Evolutionary conservation across 2,329 filamentous ascomycete species (phyloP), one percentile per base, ranked within the genome.

Genomic region (Scedosporium apiospermum): DNA sequence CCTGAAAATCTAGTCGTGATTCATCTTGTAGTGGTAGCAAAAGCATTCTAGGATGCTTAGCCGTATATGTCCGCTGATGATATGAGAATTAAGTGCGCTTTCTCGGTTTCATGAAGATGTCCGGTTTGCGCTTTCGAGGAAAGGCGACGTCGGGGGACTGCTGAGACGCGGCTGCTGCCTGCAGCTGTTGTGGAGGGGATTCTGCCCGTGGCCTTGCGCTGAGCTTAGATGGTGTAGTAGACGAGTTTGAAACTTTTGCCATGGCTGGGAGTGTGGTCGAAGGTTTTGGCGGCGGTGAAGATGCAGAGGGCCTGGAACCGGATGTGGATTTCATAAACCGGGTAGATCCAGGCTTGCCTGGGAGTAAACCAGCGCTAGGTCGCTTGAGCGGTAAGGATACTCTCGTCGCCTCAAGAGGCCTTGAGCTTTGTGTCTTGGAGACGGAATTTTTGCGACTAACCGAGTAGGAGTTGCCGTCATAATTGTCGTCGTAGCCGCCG

Each of bases 91-190:
- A 49, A 18, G 44, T 14, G 18, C 51, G 51, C 51, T 23, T 55
- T 23, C 27, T 58, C 27, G 61, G 61, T n/a, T 58, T 62, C 61
- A 62, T 62, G 53, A 62, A 62, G 2, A 62, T 58, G 21, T 58
- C 61, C 16, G 57, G 38, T 53, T 62, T 62, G 16, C 38, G 53
- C 53, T 62, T 62, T 16, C 61, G 61, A n/a, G 38, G 51, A 9
- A 49, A 23, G 34, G 9, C 41, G 9, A 41, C 6, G 18, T 23
- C 27, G 6, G 21, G 61, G 14, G 53, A 42, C 21, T 42, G 53
- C 5, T 49, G 18, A 49, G 61, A 34, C 9, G 46, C 14, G 10
- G 60, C 7, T 12, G 60, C 30, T 7, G 34, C 16, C 23, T 26
- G 46, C 16, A 23, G 26, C 10, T 26, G 21, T 18, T 49, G 58